Evolutionary conservation across 2,329 filamentous ascomycete species (phyloP).

Genomic region (Penicillium sp.): DNA sequence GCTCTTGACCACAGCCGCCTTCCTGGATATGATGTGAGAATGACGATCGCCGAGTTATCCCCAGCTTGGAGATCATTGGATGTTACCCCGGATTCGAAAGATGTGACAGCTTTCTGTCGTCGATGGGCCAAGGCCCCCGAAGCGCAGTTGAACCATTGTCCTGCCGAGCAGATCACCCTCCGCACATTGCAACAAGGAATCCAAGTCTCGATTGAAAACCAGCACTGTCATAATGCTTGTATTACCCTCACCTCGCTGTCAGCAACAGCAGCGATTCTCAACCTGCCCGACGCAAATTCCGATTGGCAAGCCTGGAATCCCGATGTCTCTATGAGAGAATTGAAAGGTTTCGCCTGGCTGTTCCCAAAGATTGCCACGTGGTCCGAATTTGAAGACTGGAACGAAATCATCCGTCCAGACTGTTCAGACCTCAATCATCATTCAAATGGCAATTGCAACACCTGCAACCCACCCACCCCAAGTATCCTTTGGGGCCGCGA

Average conservation of each 20-base stretch:
- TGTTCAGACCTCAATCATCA: neutral
- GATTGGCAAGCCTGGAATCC: constrained; percentile 33
- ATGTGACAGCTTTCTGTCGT: constrained; percentile 33
- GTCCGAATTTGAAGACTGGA: constrained; percentile 34
- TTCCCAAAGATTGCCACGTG: constrained; percentile 30
- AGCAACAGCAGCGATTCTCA: constrained; percentile 18
- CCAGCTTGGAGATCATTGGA: constrained; percentile 46
- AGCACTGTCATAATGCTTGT: constrained; percentile 34
- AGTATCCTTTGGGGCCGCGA: constrained; percentile 36
- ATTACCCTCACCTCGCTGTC: constrained; percentile 33
- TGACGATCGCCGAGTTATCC: constrained; percentile 49
- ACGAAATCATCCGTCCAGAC: constrained; percentile 11
- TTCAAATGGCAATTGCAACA: constrained; percentile 20
- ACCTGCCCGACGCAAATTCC: constrained; percentile 16
- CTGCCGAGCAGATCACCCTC: constrained; percentile 22
- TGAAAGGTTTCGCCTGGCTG: constrained; percentile 35
- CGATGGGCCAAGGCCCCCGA: constrained; percentile 27
- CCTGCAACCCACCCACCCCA: constrained; percentile 37
- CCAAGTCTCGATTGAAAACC: constrained; percentile 15
- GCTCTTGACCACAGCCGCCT: constrained; percentile 50
- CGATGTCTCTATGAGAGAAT: constrained; percentile 24
- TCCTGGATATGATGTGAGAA: constrained; percentile 49
- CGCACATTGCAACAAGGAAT: constrained; percentile 19
- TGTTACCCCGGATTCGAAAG: constrained; percentile 15
- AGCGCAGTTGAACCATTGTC: constrained; percentile 23